Conservation (phyloP, 2,329 filamentous ascomycete genomes). For the Pseudopithomyces maydicus region DNA sequence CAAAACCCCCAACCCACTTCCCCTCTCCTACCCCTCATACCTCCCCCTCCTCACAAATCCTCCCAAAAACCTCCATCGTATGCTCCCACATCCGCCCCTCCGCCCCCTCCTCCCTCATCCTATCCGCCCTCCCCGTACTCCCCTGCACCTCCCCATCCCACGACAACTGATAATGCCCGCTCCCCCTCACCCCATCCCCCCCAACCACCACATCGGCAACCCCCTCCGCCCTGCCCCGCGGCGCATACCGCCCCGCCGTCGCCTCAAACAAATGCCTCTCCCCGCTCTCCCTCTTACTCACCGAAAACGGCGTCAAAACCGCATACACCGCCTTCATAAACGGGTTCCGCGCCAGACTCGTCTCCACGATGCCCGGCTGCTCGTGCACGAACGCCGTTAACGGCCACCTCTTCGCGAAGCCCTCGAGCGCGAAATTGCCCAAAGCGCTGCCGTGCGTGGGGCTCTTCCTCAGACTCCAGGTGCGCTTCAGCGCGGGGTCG, state of each 20-base stretch:
- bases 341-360: constrained; percentile 13
- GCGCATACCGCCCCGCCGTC: constrained; percentile 31
- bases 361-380: constrained; percentile 31
- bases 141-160: constrained; percentile 28
- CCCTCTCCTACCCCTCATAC: too few relatives aligned
- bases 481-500: constrained; percentile 33
- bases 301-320: constrained; percentile 22
- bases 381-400: constrained; percentile 35
- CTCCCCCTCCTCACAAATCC: constrained; percentile 28
- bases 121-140: constrained; percentile 20
- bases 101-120: constrained; percentile 27
- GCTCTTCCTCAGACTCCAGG: constrained; percentile 31
- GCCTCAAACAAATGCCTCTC: constrained; percentile 40
- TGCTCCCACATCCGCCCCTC: constrained; percentile 37
- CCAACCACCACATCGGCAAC: constrained; percentile 21
- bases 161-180: constrained; percentile 31
- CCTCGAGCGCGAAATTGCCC: constrained; percentile 33
- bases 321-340: constrained; percentile 12
- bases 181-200: constrained; percentile 27
- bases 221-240: constrained; percentile 13
- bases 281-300: constrained; percentile 34
- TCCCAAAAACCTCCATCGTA: constrained; percentile 37
- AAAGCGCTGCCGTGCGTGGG: constrained; percentile 30
- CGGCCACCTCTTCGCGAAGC: constrained; percentile 25
- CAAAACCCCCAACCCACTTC: too few relatives aligned